Evolutionary conservation across 164 flowering plant genomes (phyloP).

Genomic region (Chloranthus sessilifolius): DNA sequence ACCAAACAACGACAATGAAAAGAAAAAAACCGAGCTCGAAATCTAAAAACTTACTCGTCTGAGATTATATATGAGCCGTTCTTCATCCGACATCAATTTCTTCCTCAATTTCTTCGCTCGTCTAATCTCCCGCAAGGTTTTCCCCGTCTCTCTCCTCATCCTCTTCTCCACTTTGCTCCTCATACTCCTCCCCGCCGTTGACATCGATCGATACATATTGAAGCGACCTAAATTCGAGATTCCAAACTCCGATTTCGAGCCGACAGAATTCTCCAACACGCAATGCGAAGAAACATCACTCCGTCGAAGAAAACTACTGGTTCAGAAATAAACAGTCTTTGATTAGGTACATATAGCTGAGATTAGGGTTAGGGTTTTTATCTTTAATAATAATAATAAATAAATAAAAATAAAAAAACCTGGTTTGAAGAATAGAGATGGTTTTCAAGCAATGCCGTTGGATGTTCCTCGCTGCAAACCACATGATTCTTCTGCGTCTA

Average conservation of each 20-base stretch:
- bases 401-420: slow-evolving; percentile 1
- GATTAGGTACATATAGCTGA: neutral
- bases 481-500: no score
- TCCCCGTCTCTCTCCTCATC: slow-evolving; percentile 22
- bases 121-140: slow-evolving; percentile 17
- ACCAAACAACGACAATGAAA: no score
- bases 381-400: neutral
- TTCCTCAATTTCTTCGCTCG: slow-evolving; percentile 19
- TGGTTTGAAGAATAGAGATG: slow-evolving; percentile 1
- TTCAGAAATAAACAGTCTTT: neutral
- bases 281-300: slow-evolving; percentile 7
- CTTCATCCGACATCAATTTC: slow-evolving; percentile 19
- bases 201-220: slow-evolving; percentile 11
- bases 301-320: slow-evolving; percentile 4
- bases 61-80: slow-evolving; percentile 18
- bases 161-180: slow-evolving; percentile 22
- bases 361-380: no score
- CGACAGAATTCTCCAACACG: neutral
- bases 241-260: neutral
- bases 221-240: neutral
- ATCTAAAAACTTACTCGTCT: slow-evolving; percentile 11
- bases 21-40: no score
- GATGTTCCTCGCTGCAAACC: slow-evolving; percentile 14
- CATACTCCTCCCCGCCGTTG: slow-evolving; percentile 20
- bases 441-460: slow-evolving; percentile 19